phyloP scores from a whole-genome alignment of 2,329 filamentous ascomycete species.

The Trichoderma aggressivum region DNA sequence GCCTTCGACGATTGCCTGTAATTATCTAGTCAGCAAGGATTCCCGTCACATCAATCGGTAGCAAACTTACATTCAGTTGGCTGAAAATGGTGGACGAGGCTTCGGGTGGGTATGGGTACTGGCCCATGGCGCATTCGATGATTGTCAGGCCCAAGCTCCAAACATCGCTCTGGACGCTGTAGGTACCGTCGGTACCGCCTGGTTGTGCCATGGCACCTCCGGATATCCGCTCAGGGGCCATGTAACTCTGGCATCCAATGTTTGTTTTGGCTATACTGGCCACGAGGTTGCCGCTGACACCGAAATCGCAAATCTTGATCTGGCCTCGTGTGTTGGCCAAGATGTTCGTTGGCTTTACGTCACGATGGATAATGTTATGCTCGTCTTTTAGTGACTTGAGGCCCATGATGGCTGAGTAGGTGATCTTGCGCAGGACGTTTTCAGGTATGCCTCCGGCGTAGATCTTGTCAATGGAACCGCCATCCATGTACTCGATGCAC shows the following conservation, averaged over 20 bases:
- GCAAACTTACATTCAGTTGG: conserved; percentile 78
- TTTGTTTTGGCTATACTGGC: conserved; percentile 98
- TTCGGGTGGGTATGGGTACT: conserved; percentile 94
- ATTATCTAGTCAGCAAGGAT: conserved; percentile 17
- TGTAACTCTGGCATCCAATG: conserved; percentile 98
- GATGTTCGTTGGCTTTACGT: conserved; percentile 99
- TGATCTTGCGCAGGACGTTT: conserved; percentile 82
- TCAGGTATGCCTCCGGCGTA: conserved; percentile 91
- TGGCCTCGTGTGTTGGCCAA: conserved; percentile 85
- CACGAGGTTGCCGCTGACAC: conserved; percentile 92
- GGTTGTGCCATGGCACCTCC: conserved; percentile 74
- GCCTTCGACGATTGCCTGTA: conserved; percentile 91
- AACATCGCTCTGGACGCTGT: conserved; percentile 96
- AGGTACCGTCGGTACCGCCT: conserved; percentile 73
- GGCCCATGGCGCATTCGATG: conserved; percentile 91
- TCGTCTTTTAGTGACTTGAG: conserved; percentile 93
- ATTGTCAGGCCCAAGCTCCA: conserved; percentile 94
- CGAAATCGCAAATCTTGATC: conserved; percentile 98
- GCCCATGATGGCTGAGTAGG: conserved; percentile 83
- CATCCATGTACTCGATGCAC: conserved; percentile 99
- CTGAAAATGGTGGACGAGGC: conserved; percentile 98
- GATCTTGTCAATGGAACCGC: conserved; percentile 93
- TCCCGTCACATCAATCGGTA: not conserved
- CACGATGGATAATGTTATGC: conserved; percentile 98
- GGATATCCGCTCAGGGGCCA: conserved; percentile 94